Base-by-base conservation (phyloP, 2,329 filamentous ascomycete genomes). In the Hypoxylon sp. region DNA sequence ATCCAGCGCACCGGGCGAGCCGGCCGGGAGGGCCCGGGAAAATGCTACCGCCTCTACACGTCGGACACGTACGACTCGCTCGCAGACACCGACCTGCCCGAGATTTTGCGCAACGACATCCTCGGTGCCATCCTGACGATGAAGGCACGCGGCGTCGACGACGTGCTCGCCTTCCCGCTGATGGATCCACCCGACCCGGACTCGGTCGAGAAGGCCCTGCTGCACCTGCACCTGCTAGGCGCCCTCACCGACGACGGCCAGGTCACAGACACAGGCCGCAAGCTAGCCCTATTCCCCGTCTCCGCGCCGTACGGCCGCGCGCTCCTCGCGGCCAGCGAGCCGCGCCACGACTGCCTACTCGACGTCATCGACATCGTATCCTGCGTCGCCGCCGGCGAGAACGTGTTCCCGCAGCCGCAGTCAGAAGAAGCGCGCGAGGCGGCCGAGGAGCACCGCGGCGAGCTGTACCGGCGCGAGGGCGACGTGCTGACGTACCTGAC, bases 1-100 rank as follows among this genome's bases (percentile, higher is more conserved):
- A 90, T 96, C 43, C 95, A 99, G 73, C 84, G 95, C 55, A 87
- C 91, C 48, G 95, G 95, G 72, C 90, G 95, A 77, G 95, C 95
- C 7, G 95, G 95, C 37, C 88, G 95, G 81, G 95, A 99, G 76
- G 92, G 88, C 0, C 85, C 92, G 0, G 95, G 95, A 1, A 92
- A 95, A 72, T 98, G 93, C 75, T 96, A 88, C 72, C 83, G 95
- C 37, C 78, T 99, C 1, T 99, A 97, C 72, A 96, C 94, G 0
- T 87, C 96, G 65, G 81, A 85, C 3, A 85, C 88, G 2, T 98
- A 91, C 72, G 77, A 86, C 8, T 75, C 78, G 0, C 78, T 97
- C 5, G 83, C 89, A 40, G 85, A 91, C 55, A 83, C 88, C 0
- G 93, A 93, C 43, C 83, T 88, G 0, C 94, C 95, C 0, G 95